Base-by-base conservation (phyloP, 2,329 filamentous ascomycete genomes). In the Cercospora beticola region DNA sequence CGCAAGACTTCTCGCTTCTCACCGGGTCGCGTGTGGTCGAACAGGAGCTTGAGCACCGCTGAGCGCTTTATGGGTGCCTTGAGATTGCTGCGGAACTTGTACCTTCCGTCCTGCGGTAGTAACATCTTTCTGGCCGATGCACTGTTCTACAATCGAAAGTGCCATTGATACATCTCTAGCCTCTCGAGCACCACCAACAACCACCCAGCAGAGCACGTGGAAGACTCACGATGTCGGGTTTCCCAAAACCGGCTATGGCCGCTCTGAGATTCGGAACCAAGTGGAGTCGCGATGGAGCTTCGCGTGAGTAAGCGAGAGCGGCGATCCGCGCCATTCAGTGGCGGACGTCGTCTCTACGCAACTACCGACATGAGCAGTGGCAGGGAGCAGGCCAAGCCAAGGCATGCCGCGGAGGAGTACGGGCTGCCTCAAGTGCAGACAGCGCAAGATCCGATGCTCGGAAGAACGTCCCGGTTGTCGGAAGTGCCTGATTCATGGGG, bases 391-490 rank as follows among this genome's bases (percentile, higher is more conserved):
- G 23, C 49, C 18, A 21, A 1, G 40, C 14, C 5, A 28, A 2
- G 59, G 46, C 12, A 68, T 40, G 66, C 66, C 66, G 46, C 62
- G 65, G 62, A 49, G 66, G 46, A 77, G 76, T 9, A 68, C 74
- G 5, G 76, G 76, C 43, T 77, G 76, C 66, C 70, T 66, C 23
- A 75, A 68, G n/a, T 77, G 76, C 61, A 72, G 76, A 21, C 71
- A 73, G 46, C 71, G 76, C 21, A 77, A 77, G 67, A 73, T 77
- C 63, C 68, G 74, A 33, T 77, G 76, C 60, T 74, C 76, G 59
- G 72, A 75, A 54, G 65, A 65, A 12, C 67, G 76, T 7, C 76
- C 76, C 16, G 63, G 64, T 21, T 77, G 75, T 66, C 63, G 72
- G 59, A 69, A 72, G 30, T 77, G 76, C 68, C 66, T 63, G 8